Evolutionary conservation across 257 asterid species (phyloP).

Genomic region (Prunella vulgaris): DNA sequence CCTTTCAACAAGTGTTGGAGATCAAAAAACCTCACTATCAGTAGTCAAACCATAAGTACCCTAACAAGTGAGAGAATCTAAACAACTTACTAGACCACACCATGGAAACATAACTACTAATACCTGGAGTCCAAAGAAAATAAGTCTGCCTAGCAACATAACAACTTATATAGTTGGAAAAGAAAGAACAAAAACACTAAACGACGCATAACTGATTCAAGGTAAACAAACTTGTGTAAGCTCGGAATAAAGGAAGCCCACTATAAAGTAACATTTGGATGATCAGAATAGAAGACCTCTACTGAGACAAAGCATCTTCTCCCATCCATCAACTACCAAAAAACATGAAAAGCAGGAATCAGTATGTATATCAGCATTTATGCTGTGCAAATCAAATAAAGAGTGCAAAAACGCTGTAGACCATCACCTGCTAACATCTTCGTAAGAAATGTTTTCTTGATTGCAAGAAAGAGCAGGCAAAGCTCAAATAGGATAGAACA

Average conservation of each 20-base stretch:
- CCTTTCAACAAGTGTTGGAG: too few relatives aligned
- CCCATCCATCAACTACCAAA: slow-evolving; percentile 11
- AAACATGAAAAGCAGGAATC: not conserved
- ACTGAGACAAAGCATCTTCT: slow-evolving; percentile 7
- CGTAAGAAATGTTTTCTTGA: slow-evolving; percentile 14
- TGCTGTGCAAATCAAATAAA: not conserved
- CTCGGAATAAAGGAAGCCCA: slow-evolving; percentile 5
- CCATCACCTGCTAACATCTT: slow-evolving; percentile 32
- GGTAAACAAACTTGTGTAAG: not conserved
- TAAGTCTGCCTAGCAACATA: not conserved
- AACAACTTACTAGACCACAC: not conserved
- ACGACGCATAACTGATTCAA: not conserved
- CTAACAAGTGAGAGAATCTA: not conserved
- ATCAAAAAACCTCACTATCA: too few relatives aligned
- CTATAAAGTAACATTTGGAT: not conserved
- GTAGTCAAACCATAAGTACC: too few relatives aligned
- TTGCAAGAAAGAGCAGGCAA: slow-evolving; percentile 17
- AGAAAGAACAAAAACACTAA: not conserved
- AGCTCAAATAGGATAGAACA: slow-evolving; percentile 8
- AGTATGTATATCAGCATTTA: not conserved
- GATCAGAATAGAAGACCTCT: not conserved
- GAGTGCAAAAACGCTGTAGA: not conserved
- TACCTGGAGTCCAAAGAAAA: not conserved
- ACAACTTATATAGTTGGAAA: too few relatives aligned
- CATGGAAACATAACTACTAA: not conserved